Evolutionary conservation across 2,329 filamentous ascomycete species (phyloP).

Genomic region (Dryadomyces quercus-mongolicae): DNA sequence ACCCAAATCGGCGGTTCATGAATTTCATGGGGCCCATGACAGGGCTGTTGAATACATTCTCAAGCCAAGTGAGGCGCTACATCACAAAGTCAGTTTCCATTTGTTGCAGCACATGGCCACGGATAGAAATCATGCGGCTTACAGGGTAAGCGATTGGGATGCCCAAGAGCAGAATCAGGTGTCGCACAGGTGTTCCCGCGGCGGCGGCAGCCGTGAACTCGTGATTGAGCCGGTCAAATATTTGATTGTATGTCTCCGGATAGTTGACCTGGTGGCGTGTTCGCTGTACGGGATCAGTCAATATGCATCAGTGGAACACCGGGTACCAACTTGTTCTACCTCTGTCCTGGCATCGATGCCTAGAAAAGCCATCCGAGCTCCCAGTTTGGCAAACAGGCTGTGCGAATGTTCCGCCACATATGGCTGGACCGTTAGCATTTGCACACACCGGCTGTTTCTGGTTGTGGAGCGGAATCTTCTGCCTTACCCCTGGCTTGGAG

Average conservation of each 20-base stretch:
- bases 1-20: slow-evolving; percentile 78
- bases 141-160: slow-evolving; percentile 78
- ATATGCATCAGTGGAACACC: no score
- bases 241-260: slow-evolving; percentile 72
- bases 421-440: slow-evolving; percentile 49
- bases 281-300: slow-evolving; percentile 49
- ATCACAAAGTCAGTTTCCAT: no score
- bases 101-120: not conserved
- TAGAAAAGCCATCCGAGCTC: slow-evolving; percentile 70
- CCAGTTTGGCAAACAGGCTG: slow-evolving; percentile 75
- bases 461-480: slow-evolving; percentile 20
- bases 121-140: slow-evolving; percentile 15
- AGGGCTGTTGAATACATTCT: slow-evolving; percentile 81
- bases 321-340: slow-evolving; percentile 17
- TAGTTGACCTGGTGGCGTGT: slow-evolving; percentile 94
- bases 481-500: slow-evolving; percentile 54
- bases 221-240: slow-evolving; percentile 63
- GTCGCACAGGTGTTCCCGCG: slow-evolving; percentile 67
- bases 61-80: slow-evolving; percentile 83
- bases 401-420: slow-evolving; percentile 84
- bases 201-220: slow-evolving; percentile 56
- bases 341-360: slow-evolving; percentile 91
- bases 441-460: not conserved
- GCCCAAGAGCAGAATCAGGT: slow-evolving; percentile 76
- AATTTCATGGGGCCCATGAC: slow-evolving; percentile 82